Evolutionary conservation across 2,329 filamentous ascomycete species (phyloP).

Genomic region (Lasiodiplodia sp.): DNA sequence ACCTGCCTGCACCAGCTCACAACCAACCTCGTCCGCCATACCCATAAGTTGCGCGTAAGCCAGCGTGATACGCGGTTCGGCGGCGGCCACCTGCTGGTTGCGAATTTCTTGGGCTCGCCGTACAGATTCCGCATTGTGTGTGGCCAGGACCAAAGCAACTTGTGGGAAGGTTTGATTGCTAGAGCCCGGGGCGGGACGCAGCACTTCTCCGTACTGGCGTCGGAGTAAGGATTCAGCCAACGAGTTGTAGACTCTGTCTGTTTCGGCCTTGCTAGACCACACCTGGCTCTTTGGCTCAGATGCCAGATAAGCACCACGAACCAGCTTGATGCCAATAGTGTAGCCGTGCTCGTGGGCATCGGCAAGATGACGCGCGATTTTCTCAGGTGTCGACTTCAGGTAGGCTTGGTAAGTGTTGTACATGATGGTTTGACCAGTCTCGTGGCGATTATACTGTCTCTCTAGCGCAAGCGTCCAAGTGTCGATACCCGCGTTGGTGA

Average conservation of each 20-base stretch:
- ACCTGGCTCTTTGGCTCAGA: conserved; percentile 59
- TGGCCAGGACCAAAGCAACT: conserved; percentile 74
- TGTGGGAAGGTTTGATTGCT: conserved; percentile 49
- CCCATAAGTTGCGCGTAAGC: conserved; percentile 84
- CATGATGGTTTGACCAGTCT: conserved; percentile 77
- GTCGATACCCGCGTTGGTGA: conserved; percentile 70
- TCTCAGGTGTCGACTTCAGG: conserved; percentile 56
- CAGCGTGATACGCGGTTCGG: conserved; percentile 47
- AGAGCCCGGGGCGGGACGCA: conserved; percentile 54
- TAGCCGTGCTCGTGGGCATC: conserved; percentile 57
- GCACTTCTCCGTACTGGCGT: conserved; percentile 49
- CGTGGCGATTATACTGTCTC: conserved; percentile 58
- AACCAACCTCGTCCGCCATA: conserved; percentile 92
- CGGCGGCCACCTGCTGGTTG: conserved; percentile 55
- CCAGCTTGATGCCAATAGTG: conserved; percentile 63
- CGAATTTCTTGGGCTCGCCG: conserved; percentile 48
- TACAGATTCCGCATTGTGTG: conserved; percentile 81
- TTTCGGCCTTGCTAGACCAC: conserved; percentile 62
- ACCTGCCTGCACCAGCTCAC: conserved; percentile 46
- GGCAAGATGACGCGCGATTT: conserved; percentile 55
- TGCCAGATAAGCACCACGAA: conserved; percentile 64
- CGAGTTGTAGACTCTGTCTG: conserved; percentile 71
- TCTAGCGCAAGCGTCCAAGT: conserved; percentile 61
- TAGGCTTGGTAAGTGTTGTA: conserved; percentile 71
- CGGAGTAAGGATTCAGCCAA: conserved; percentile 67